Percentiles rank a stretch among this genome's conserved stretches.
These are phyloP conservation scores for Termitomyces heimii DNA, from an alignment of 768 basidiomycete genomes.

Conservation along the genomic window DNA sequence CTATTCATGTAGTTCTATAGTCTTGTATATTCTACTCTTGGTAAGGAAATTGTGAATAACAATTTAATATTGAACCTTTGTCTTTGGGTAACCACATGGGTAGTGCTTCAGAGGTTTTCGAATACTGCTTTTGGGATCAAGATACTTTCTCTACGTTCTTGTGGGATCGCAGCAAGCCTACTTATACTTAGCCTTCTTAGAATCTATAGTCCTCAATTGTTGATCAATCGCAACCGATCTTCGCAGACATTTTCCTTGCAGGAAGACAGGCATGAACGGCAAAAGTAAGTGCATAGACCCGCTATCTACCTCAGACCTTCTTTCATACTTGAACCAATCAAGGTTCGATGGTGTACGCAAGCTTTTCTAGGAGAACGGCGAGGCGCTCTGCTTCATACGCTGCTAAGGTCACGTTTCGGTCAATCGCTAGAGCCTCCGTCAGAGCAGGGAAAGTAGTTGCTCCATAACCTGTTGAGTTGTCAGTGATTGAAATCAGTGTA, in stretches of 20 bases:
- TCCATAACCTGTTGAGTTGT: constrained; percentile 54
- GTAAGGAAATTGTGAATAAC: background rate
- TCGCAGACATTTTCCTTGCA: background rate
- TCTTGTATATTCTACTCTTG: background rate
- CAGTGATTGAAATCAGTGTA: background rate
- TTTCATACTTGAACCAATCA: constrained; percentile 4
- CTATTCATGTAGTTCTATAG: background rate
- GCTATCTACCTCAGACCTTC: background rate
- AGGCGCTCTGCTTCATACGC: constrained; percentile 56
- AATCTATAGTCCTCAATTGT: background rate
- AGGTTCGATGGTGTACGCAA: constrained; percentile 36
- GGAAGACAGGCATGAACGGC: background rate
- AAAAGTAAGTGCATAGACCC: background rate
- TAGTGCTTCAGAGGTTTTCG: too few relatives aligned
- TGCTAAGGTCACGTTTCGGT: constrained; percentile 57
- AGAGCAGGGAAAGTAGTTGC: constrained; percentile 81
- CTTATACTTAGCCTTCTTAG: background rate
- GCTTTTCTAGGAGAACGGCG: constrained; percentile 42
- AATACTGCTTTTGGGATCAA: too few relatives aligned
- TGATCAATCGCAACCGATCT: background rate
- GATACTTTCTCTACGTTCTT: background rate
- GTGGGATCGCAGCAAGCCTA: background rate
- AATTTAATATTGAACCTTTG: too few relatives aligned
- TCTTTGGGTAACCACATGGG: too few relatives aligned
- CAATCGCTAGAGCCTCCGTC: constrained; percentile 69